phyloP scores from a whole-genome alignment of 208 protist genomes.

The Borovskyia barvae region DNA sequence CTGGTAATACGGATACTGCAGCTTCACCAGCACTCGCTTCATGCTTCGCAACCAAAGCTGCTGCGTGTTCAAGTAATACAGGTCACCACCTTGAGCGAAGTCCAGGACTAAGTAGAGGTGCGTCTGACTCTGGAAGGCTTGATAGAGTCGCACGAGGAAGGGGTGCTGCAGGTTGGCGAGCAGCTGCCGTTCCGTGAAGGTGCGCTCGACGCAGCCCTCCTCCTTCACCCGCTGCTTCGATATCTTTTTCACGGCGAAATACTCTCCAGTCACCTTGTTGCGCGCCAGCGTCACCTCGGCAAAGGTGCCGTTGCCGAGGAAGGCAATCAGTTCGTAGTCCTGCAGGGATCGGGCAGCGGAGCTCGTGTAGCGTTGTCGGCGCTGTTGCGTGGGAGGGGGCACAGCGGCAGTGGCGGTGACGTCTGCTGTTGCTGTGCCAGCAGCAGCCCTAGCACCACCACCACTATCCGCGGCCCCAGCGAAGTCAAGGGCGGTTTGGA shows the following conservation, averaged over 20 bases:
- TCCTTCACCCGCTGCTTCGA: slow-evolving; percentile 81
- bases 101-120: slow-evolving; percentile 86
- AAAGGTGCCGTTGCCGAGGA: slow-evolving; percentile 81
- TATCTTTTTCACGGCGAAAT: slow-evolving; percentile 89
- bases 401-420: no score
- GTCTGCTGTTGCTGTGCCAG: background rate
- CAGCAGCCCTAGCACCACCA: background rate
- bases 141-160: slow-evolving; percentile 77
- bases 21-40: slow-evolving; percentile 38
- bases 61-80: slow-evolving; percentile 67
- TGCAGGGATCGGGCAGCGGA: slow-evolving; percentile 79
- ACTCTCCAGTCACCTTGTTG: slow-evolving; percentile 50
- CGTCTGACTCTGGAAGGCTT: slow-evolving; percentile 80
- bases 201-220: slow-evolving; percentile 73
- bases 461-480: background rate
- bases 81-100: slow-evolving; percentile 83
- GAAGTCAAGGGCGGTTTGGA: no score
- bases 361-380: slow-evolving; percentile 22
- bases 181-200: slow-evolving; percentile 86
- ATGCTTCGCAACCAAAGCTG: slow-evolving; percentile 70
- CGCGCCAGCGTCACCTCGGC: slow-evolving; percentile 86
- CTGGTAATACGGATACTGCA: slow-evolving; percentile 59
- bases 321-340: slow-evolving; percentile 85
- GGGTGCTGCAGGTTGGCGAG: slow-evolving; percentile 75
- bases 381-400: background rate